phyloP scores from a whole-genome alignment of 768 basidiomycete genomes.

The Tubosaeta sp. region DNA sequence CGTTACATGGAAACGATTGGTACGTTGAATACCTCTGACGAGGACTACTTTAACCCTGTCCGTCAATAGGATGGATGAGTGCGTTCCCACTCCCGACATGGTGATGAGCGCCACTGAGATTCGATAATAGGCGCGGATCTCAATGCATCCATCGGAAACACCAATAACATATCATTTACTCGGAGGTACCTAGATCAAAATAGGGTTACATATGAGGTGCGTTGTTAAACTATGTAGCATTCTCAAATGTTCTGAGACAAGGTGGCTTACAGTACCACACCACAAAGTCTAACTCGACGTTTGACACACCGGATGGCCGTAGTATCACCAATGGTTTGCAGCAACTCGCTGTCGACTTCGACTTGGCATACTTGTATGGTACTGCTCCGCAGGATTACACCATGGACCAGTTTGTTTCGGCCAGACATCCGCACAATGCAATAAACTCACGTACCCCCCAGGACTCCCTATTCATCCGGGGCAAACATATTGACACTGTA shows the following conservation, averaged over 20 bases:
- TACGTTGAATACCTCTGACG: slow-evolving; percentile 23
- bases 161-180: slow-evolving; percentile 54
- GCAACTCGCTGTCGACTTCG: slow-evolving; percentile 50
- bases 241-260: neutral
- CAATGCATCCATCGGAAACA: slow-evolving; percentile 33
- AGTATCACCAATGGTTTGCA: slow-evolving; percentile 53
- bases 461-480: slow-evolving; percentile 59
- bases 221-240: neutral
- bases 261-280: slow-evolving; percentile 59
- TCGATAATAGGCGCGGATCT: slow-evolving; percentile 43
- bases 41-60: neutral
- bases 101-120: neutral
- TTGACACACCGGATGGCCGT: slow-evolving; percentile 57
- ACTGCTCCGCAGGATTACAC: slow-evolving; percentile 75
- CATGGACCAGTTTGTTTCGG: slow-evolving; percentile 46
- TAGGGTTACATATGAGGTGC: slow-evolving; percentile 69
- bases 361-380: slow-evolving; percentile 63
- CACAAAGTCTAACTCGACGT: slow-evolving; percentile 41
- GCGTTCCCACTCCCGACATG: slow-evolving; percentile 12
- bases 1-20: slow-evolving; percentile 93
- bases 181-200: slow-evolving; percentile 80
- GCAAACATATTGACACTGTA: slow-evolving; percentile 58
- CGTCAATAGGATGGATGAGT: slow-evolving; percentile 57
- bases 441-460: slow-evolving; percentile 16
- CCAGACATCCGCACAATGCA: neutral